Percentiles rank a stretch among this genome's conserved stretches.
Conservation (phyloP, 768 basidiomycete species). For the Psilocybe sp. region DNA sequence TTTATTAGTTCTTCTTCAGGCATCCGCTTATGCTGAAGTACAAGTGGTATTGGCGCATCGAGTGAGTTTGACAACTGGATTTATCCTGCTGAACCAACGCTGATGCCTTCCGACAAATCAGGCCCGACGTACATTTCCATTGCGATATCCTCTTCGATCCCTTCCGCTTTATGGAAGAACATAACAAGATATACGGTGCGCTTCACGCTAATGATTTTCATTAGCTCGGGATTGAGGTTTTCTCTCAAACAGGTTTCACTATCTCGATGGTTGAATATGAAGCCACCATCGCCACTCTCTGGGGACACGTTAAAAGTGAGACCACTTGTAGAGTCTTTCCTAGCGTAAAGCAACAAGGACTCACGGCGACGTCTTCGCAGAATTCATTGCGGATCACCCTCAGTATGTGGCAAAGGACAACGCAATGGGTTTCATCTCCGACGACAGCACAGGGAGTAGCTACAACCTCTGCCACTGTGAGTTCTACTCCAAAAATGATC, state of each 20-base stretch:
- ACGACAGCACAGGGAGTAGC: conserved; percentile 58
- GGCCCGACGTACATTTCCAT: conserved; percentile 72
- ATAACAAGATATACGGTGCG: conserved; percentile 69
- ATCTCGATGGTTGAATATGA: conserved; percentile 74
- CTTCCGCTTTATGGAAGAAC: conserved; percentile 70
- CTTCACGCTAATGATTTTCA: neutral
- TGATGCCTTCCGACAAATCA: conserved; percentile 22
- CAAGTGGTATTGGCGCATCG: conserved; percentile 72
- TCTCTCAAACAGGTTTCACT: conserved; percentile 47
- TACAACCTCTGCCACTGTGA: conserved; percentile 81
- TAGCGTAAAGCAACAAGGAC: neutral
- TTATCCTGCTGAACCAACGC: too few species aligned
- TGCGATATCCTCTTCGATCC: conserved; percentile 71
- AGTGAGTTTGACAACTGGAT: conserved; percentile 26
- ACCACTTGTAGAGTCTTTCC: neutral
- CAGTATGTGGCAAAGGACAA: conserved; percentile 57
- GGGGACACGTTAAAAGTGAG: conserved; percentile 65
- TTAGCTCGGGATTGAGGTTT: neutral
- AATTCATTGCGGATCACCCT: conserved; percentile 56
- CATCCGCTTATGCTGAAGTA: conserved; percentile 66
- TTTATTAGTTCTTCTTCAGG: conserved; percentile 66
- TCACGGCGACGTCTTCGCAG: conserved; percentile 32
- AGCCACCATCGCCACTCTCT: conserved; percentile 76
- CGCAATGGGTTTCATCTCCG: conserved; percentile 62
- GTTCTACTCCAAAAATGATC: conserved; percentile 10